Base-by-base conservation (phyloP, 345 rosid species). In the Rhodamnia rubescens region DNA sequence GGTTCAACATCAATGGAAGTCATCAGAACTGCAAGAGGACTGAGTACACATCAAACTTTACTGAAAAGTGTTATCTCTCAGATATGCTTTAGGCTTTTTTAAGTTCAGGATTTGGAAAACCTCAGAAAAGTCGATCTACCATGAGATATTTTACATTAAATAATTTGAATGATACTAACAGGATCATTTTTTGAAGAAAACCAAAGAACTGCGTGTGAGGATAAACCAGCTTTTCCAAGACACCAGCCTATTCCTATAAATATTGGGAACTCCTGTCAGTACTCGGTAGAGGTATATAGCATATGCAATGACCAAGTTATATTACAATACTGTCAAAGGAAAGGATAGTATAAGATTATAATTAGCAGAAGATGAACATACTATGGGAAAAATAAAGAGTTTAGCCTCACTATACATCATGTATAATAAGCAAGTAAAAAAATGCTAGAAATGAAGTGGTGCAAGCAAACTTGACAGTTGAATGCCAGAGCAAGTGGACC, bases 181-280 rank as follows among this genome's bases (percentile, higher is more conserved):
- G 98, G 98, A 85, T 97, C 98, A 89, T 93, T 97, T 90, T 90
- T 94, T 96, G 85, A 97, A 96, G 93, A 96, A 97, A 89, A 97
- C 99, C 96, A 97, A 94, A 53, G 99, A 93, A 59, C 95, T 93
- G 82, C 97, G 94, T 55, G 98, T 94, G 87, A 97, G 95, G 86
- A 95, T 95, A 90, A 97, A 97, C 98, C 99, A 97, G 78, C 99
- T 97, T 92, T 97, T 94, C 98, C 98, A 94, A 83, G 98, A 97
- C 86, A 92, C 99, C 98, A 97, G 87, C 99, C 98, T 88, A 96
- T 89, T 85, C 99, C 99, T 97, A 91, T 90, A 92, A 50, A 42
- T 26, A 49, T 44, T 32, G 61, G 55, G 84, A 42, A 69, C 29
- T 61, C 47, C 13, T 69, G 78, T 69, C 13, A 69, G 78, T 32